Evolutionary conservation across 2,329 filamentous ascomycete species (phyloP).

Genomic region (Colletotrichum paranaense): DNA sequence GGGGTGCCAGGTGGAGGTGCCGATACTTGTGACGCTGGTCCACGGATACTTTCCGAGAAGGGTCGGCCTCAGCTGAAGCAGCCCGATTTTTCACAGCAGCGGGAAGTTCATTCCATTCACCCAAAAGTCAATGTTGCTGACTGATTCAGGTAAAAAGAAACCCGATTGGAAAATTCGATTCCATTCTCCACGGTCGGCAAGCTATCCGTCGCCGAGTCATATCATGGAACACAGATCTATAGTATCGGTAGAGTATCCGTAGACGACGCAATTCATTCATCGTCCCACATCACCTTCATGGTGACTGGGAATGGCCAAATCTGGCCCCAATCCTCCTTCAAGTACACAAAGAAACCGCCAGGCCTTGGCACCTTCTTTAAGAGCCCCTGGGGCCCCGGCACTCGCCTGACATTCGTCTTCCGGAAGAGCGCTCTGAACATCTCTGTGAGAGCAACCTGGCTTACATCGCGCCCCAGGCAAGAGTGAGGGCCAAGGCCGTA

Average conservation of each 20-base stretch:
- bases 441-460: constrained; percentile 71
- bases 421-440: constrained; percentile 76
- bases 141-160: background rate
- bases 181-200: background rate
- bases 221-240: background rate
- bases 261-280: background rate
- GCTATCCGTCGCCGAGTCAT: background rate
- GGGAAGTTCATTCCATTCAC: background rate
- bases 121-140: background rate
- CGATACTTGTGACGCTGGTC: background rate
- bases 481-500: constrained; percentile 72
- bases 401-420: constrained; percentile 69
- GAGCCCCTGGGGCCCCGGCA: constrained; percentile 72
- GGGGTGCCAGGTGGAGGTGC: background rate
- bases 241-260: background rate
- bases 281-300: constrained; percentile 66
- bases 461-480: constrained; percentile 70
- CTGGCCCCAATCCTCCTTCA: constrained; percentile 73
- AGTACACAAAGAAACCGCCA: constrained; percentile 68
- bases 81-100: background rate
- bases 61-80: background rate
- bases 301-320: constrained; percentile 59
- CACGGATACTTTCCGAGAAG: background rate
- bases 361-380: constrained; percentile 71
- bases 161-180: background rate